A percentile compares a stretch with the other conserved stretches of the same genome.
These are phyloP conservation scores for Penicillium cataractarum DNA, from an alignment of 495 filamentous ascomycete species.

Conservation along the genomic window DNA sequence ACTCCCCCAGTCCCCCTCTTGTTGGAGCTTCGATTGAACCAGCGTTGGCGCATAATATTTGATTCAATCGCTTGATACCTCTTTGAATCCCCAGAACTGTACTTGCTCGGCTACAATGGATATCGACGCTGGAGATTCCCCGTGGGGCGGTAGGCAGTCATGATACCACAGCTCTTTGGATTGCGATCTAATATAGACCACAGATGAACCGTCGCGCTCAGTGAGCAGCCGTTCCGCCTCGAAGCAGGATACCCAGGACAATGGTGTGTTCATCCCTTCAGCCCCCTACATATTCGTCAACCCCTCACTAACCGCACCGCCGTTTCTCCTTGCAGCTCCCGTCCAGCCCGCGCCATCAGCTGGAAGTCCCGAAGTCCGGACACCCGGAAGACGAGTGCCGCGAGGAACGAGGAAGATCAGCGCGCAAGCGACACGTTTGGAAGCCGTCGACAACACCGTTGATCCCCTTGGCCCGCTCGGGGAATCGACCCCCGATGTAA, in stretches of 20 bases:
- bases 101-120: conserved; percentile 49
- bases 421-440: conserved; percentile 79
- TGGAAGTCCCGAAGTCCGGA: conserved; percentile 43
- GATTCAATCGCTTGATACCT: conserved; percentile 13
- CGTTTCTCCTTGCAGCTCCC: conserved; percentile 36
- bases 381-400: conserved; percentile 53
- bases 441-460: conserved; percentile 87
- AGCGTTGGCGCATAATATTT: conserved; percentile 3
- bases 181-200: conserved; percentile 27
- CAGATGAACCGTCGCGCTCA: conserved; percentile 63
- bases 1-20: conserved; percentile 16
- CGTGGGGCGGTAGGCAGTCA: conserved; percentile 66
- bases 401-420: conserved; percentile 73
- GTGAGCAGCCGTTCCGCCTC: conserved; percentile 35
- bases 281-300: conserved; percentile 25
- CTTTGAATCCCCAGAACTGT: conserved; percentile 2
- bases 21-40: conserved; percentile 18
- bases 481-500: conserved; percentile 54
- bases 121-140: conserved; percentile 67
- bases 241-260: conserved; percentile 33
- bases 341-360: conserved; percentile 39
- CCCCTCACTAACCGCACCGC: conserved; percentile 34
- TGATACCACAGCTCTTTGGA: conserved; percentile 37
- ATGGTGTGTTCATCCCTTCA: conserved; percentile 27
- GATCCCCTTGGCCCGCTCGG: conserved; percentile 90